Conservation (phyloP, 495 filamentous ascomycete species). For the Aspergillus olivimuriae region DNA sequence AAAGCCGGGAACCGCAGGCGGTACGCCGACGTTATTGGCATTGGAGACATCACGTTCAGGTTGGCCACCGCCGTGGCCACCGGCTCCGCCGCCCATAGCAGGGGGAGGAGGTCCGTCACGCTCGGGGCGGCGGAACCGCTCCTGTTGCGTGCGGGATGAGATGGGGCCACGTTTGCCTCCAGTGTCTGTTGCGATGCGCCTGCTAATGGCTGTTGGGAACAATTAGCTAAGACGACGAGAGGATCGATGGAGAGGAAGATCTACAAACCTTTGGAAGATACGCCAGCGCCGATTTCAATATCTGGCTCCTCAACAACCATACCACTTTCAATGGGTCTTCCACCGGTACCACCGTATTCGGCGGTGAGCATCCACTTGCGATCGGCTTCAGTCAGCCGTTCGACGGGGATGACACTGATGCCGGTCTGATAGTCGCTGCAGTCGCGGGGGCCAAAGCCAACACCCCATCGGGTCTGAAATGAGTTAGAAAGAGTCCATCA, state of each 20-base stretch:
- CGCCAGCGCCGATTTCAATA: conserved; percentile 95
- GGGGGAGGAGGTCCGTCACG: conserved; percentile 24
- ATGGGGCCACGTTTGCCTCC: conserved; percentile 68
- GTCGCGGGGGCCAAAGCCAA: conserved; percentile 94
- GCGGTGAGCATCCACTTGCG: conserved; percentile 95
- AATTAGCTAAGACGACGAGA: neutral
- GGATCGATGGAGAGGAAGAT: neutral
- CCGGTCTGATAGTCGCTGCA: conserved; percentile 94
- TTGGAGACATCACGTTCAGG: conserved; percentile 34
- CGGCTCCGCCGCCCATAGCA: conserved; percentile 11
- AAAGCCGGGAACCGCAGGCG: conserved; percentile 58
- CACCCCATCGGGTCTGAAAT: conserved; percentile 84
- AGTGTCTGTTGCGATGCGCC: conserved; percentile 73
- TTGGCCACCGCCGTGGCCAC: conserved; percentile 13
- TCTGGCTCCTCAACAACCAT: conserved; percentile 95
- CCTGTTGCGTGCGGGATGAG: conserved; percentile 52
- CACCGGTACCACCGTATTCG: conserved; percentile 88
- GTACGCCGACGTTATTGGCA: conserved; percentile 48
- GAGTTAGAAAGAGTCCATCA: conserved; percentile 15
- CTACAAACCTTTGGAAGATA: conserved; percentile 73
- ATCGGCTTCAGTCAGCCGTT: conserved; percentile 89
- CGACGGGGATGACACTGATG: conserved; percentile 87
- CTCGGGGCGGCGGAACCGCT: conserved; percentile 36
- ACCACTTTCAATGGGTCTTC: conserved; percentile 68
- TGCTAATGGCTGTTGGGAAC: conserved; percentile 59